phyloP scores from a whole-genome alignment of 2,329 filamentous ascomycete species.

The Aspergillus hiratsukae region DNA sequence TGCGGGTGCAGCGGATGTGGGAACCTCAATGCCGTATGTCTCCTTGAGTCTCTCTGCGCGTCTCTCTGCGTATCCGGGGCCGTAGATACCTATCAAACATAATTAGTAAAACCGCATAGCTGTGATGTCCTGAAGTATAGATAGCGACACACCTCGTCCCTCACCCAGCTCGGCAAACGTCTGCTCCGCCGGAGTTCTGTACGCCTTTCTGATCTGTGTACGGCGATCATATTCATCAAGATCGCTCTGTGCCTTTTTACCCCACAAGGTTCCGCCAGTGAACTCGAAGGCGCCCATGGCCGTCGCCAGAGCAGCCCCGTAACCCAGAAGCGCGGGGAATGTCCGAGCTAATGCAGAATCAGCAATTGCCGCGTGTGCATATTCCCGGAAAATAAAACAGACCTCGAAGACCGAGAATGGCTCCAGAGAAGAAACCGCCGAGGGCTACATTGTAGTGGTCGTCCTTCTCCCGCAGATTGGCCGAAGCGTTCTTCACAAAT shows the following conservation, averaged over 20 bases:
- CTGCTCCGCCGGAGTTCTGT: conserved; percentile 70
- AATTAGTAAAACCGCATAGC: conserved; percentile 4
- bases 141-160: conserved; percentile 65
- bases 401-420: conserved; percentile 70
- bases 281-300: conserved; percentile 63
- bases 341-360: conserved; percentile 49
- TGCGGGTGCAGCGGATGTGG: conserved; percentile 50
- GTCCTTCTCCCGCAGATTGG: conserved; percentile 81
- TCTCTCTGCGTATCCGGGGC: conserved; percentile 78
- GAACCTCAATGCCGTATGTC: conserved; percentile 82
- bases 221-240: conserved; percentile 73
- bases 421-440: conserved; percentile 72
- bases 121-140: not conserved
- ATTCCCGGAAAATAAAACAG: conserved; percentile 25
- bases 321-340: conserved; percentile 66
- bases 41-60: conserved; percentile 76
- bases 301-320: conserved; percentile 56
- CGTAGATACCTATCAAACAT: conserved; percentile 62
- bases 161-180: conserved; percentile 79
- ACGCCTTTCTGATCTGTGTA: conserved; percentile 67
- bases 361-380: conserved; percentile 9
- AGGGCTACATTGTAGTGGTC: conserved; percentile 71
- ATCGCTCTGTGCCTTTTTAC: conserved; percentile 51
- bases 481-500: conserved; percentile 70
- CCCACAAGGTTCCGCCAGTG: conserved; percentile 59